Evolutionary conservation across 371 early-diverging fungal genomes (phyloP), one percentile per base, ranked within the genome.

Genomic region (Basidiobolus meristosporus): DNA sequence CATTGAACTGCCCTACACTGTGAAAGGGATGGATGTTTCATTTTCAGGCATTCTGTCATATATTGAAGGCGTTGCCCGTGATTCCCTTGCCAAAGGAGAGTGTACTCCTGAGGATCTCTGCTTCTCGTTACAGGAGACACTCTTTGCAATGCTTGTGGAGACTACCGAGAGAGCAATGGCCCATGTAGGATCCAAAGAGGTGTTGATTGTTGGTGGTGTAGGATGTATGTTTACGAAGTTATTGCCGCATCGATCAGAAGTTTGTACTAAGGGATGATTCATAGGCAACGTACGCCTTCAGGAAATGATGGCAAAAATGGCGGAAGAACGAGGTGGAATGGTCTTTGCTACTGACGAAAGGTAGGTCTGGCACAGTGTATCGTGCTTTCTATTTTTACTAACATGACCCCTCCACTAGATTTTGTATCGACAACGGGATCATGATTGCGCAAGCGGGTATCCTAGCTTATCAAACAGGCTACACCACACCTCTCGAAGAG

Each of bases 21-120:
- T 99, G 48, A 99, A 99, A 54, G 99, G 99, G 21, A 99, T 99
- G 99, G 99, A 99, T 51, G 90, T 99, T n/a, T 93, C 95, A 10
- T 98, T 98, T 53, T 85, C 87, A 2, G 99, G 99, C 3, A 89
- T 99, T 26, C 59, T 98, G 31, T 78, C 93, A 1, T 65, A 70
- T 42, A 81, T 98, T 36, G 93, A 95, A 50, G 53, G 56, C n/a
- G 47, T 82, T 6, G 86, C 84, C 0, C 65, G 72, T 39, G 69
- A 65, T 19, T 53, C 77, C n/a, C 48, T 69, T 4, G 60, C 62
- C 11, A 64, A 56, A 19, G 70, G 69, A 35, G 63, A 69, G 38
- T 59, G 75, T 15, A 69, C 81, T 3, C 68, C 74, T 19, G 90
- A 83, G 21, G 98, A 98, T 48, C 62, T 99, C 15, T 99, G 99